Evolutionary conservation across 192 early-diverging fungal genomes (phyloP), one percentile per base, ranked within the genome.

Genomic region (Rhizophlyctis rosea): DNA sequence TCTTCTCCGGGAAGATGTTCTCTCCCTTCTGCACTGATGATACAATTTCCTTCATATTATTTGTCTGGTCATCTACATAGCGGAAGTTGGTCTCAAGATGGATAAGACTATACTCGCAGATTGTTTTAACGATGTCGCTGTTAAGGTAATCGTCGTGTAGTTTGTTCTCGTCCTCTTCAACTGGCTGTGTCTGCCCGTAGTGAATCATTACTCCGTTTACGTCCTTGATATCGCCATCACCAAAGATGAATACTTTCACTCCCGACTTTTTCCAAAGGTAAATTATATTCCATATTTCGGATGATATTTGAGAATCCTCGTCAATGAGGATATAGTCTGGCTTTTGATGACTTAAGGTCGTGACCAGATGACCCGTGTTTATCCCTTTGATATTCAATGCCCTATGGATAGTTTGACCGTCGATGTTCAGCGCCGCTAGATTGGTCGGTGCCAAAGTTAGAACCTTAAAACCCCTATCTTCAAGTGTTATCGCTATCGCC

Each of bases 401-500:
- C 28, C 54, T 62, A 28, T 62, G 61, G 54, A 62, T 62, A 9
- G 61, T 62, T 1, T 55, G 51, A 52, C 61, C 61, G 34, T 53
- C n/a, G 34, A 62, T 29, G 2, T 53, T 62, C 13, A 32, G 16
- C 4, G 61, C 61, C 0, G 61, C 61, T 4, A 11, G 14, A 54
- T 62, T 62, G 16, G 61, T 62, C 11, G 50, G 50, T 1, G 61
- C 61, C 16, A 62, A 30, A 47, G 54, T 35, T 13, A 21, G 14
- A 54, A 62, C 61, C 14, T 53, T 32, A 16, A 27, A 11, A 5
- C 32, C 29, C 32, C 54, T n/a, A 16, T 33, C 1, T 30, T 39
- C 28, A n/a, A 33, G 36, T 36, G 31, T 18, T n/a, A 16, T 55
- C 34, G 1, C 1, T 23, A 62, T 11, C 34, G 11, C 61, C 29